Base-by-base conservation (phyloP, 2,329 filamentous ascomycete species). In the Paracoccidioides lutzii region DNA sequence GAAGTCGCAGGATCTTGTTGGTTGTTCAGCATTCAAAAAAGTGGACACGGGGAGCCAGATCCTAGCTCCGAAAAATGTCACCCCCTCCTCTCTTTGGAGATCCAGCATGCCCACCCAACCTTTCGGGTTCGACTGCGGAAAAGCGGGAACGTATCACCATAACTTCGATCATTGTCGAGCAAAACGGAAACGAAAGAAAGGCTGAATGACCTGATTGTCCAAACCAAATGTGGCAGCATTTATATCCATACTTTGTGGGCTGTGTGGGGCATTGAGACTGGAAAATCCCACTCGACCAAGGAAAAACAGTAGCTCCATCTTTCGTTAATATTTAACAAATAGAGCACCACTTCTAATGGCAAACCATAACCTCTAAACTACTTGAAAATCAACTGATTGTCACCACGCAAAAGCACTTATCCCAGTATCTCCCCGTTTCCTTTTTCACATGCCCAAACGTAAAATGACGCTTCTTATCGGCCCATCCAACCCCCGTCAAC, bases 401-500 rank as follows among this genome's bases (percentile, higher is more conserved):
- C n/a, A n/a, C 7, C 49, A 15, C 30, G 45, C 14, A 22, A 49
- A 49, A 2, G 32, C 44, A 46, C n/a, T 15, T 14, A 9, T 35
- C 10, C 46, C 32, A 14, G 7, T 7, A 5, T 9, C 46, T 12
- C 37, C 37, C 37, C 10, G 3, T 28, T 6, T 14, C 33, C 35
- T 15, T 35, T 7, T 33, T 4, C 9, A 6, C 6, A 8, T 22
- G n/a, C 2, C 8, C 37, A 33, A 28, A 30, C 2, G 5, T 5
- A 49, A 33, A 30, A 22, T 22, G 22, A 22, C 22, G 22, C 40
- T 37, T 35, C 30, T 48, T 75, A 94, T 76, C 88, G 77, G 1
- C 87, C 89, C 89, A 95, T 94, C 89, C 88, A 95, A 9, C 90
- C 90, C 6, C 90, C 90, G 71, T 95, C 90, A 49, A 95, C 87